Evolutionary conservation across 2,329 filamentous ascomycete species (phyloP).

Genomic region (Colletotrichum tofieldiae): DNA sequence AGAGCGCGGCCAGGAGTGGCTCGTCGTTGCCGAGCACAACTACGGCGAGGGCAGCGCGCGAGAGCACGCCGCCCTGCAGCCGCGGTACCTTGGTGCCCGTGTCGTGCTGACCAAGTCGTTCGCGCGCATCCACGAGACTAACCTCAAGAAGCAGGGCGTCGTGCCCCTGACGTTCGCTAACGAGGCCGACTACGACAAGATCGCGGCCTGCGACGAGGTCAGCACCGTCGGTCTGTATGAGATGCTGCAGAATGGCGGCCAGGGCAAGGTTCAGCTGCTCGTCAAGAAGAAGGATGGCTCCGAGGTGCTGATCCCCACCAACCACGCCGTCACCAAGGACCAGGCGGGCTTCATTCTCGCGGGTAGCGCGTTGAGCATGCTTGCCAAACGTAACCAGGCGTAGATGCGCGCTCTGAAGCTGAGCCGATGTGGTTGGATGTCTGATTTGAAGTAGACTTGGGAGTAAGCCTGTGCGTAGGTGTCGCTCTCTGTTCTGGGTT

Average conservation of each 20-base stretch:
- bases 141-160: conserved; percentile 97
- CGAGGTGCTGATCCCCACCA: conserved; percentile 80
- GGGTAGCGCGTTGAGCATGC: conserved; percentile 91
- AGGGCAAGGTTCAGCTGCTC: conserved; percentile 80
- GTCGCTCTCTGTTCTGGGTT: background rate
- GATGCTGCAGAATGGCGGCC: conserved; percentile 83
- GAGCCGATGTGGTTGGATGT: background rate
- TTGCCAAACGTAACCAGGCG: conserved; percentile 72
- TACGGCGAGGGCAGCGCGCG: conserved; percentile 93
- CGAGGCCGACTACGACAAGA: conserved; percentile 88
- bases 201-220: conserved; percentile 88
- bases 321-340: conserved; percentile 89
- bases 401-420: background rate
- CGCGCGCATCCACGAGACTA: conserved; percentile 94
- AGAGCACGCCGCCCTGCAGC: conserved; percentile 92
- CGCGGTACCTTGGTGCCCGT: conserved; percentile 88
- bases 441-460: background rate
- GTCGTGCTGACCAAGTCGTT: conserved; percentile 90
- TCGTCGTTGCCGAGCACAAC: conserved; percentile 98
- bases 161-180: conserved; percentile 93
- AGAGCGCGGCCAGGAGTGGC: conserved; percentile 81
- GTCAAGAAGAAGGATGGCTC: conserved; percentile 77
- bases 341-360: conserved; percentile 94
- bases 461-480: background rate
- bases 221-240: conserved; percentile 87